Evolutionary conservation across 352 stramenopile species (phyloP).

Genomic region (Globisporangium spinosum): DNA sequence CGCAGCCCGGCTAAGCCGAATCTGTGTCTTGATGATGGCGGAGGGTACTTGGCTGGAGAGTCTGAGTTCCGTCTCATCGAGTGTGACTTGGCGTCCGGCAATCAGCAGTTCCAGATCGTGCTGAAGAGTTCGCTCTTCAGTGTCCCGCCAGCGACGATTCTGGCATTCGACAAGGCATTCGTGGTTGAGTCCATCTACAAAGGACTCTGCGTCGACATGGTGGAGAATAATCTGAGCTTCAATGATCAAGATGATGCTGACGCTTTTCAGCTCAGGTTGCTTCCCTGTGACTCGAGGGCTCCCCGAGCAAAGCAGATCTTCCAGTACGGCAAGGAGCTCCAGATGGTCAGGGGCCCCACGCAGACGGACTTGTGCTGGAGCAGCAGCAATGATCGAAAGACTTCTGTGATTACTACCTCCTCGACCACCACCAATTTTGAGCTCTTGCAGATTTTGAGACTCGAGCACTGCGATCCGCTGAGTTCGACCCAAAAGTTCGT

Average conservation of each 20-base stretch:
- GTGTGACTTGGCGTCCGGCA: constrained; percentile 4
- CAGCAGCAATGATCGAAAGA: background rate
- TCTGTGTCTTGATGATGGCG: constrained; percentile 15
- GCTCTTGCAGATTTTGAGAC: background rate
- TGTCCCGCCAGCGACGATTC: background rate
- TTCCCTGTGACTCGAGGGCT: background rate
- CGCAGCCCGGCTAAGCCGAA: constrained; percentile 2
- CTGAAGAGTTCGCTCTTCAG: background rate
- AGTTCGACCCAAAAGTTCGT: constrained; percentile 9
- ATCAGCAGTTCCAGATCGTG: constrained; percentile 17
- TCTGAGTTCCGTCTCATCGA: constrained; percentile 7
- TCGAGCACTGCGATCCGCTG: constrained; percentile 4
- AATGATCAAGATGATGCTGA: background rate
- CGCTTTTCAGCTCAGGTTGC: constrained; percentile 1
- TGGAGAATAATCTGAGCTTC: background rate
- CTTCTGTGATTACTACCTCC: no score
- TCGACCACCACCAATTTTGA: background rate
- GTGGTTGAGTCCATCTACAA: constrained; percentile 15
- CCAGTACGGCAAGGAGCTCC: constrained; percentile 8
- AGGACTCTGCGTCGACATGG: constrained; percentile 1
- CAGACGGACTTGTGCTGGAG: constrained; percentile 11
- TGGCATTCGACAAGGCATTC: constrained; percentile 2
- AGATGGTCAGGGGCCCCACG: constrained; percentile 1
- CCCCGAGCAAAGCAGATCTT: background rate
- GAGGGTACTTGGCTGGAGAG: background rate